Conservation (phyloP, 768 basidiomycete genomes). For the Leccinum sublutescens region DNA sequence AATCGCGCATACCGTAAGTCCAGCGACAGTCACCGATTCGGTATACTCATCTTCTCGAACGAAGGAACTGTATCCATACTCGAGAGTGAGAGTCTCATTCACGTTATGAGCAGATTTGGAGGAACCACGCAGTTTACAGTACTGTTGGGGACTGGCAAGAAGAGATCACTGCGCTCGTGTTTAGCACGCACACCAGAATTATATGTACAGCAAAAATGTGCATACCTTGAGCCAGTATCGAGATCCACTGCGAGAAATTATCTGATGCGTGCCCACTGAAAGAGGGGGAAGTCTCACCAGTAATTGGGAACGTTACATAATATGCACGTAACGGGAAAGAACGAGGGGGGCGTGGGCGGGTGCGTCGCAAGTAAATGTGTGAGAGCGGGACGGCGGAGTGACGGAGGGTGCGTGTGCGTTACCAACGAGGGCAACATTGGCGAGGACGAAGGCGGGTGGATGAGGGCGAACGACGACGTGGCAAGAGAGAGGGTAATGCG, state of each 20-base stretch:
- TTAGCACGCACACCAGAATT: neutral
- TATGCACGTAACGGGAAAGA: too few species aligned
- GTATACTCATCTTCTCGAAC: conserved; percentile 9
- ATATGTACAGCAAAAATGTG: neutral
- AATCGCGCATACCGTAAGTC: conserved; percentile 5
- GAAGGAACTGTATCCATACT: neutral
- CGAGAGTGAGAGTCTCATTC: neutral
- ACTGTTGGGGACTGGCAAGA: conserved; percentile 27
- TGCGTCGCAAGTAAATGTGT: too few species aligned
- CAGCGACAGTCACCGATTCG: conserved; percentile 12
- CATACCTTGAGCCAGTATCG: conserved; percentile 13
- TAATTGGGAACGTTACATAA: neutral
- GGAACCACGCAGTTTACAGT: conserved; percentile 17
- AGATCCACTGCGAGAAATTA: neutral
- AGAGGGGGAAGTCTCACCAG: neutral
- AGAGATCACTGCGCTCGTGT: conserved; percentile 19
- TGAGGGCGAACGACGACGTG: too few species aligned
- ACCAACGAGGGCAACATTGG: too few species aligned
- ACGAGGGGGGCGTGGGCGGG: too few species aligned
- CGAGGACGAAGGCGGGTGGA: too few species aligned
- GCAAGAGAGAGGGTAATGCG: too few species aligned
- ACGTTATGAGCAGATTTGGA: conserved; percentile 12
- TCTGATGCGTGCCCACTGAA: neutral
- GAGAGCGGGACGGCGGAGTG: too few species aligned
- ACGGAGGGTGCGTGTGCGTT: too few species aligned